Base-by-base conservation (phyloP, 805 yeast genomes). In the Metahyphopichia silvanorum region DNA sequence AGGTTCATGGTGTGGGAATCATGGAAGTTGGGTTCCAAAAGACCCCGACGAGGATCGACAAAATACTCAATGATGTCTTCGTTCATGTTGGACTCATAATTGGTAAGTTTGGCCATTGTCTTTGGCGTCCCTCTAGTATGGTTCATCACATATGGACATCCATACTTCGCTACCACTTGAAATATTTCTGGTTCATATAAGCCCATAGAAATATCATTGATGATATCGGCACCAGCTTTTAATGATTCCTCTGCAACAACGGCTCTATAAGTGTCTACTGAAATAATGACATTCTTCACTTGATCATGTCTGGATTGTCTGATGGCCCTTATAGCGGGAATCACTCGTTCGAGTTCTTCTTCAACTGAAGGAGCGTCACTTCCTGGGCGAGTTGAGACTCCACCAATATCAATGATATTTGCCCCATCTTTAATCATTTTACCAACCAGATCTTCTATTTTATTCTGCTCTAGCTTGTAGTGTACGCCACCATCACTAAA, bases 321-420 rank as follows among this genome's bases (percentile, higher is more conserved):
- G 14, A 88, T 72, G 0, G 76, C 77, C 38, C 69, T 53, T 3
- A 93, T 69, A 0, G 84, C 73, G 0, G 93, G 93, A 5, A 86
- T 53, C 1, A 89, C 82, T 26, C 98, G 60, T 3, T 47, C 47
- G 29, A 84, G 45, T 53, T 93, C 98, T 34, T 76, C 89, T n/a
- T 71, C 73, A 14, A 55, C 71, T 2, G 72, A 48, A 0, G 83
- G 80, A 34, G 77, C 86, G 1, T 43, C 48, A 1, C 94, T 77
- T 2, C 87, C 86, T 0, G 98, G 98, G 31, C 94, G 72, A 0
- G 98, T 93, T 1, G 96, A 86, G 36, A 87, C 86, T 2, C 98
- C 98, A 6, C 98, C 98, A 34, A 93, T 72, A 55, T 93, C 98
- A 23, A 93, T 68, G 19, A 93, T 84, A 17, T 69, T 66, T n/a